Evolutionary conservation across 2,329 filamentous ascomycete genomes (phyloP), one percentile per base, ranked within the genome.

Genomic region (Neocatenulostroma microsporum): DNA sequence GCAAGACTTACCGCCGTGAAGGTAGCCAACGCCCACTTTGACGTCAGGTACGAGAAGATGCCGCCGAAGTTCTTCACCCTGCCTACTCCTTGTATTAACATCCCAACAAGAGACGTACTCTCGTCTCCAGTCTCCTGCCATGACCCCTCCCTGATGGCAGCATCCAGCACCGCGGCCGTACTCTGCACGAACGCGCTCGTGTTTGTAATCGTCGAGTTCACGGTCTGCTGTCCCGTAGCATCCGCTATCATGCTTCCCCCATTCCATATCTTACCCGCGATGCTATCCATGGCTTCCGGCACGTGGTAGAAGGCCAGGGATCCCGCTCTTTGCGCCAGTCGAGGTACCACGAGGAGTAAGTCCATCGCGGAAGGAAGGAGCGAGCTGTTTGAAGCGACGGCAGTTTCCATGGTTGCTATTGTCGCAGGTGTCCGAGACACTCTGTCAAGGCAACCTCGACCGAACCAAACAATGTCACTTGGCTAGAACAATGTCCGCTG

Each of bases 11-110:
- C n/a, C 70, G 89, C 84, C 24, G 80, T 76, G 50, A 96, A 80
- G 51, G 87, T 95, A 35, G 81, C 80, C 40, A 96, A 67, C 1
- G 89, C 88, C 91, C 91, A 96, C 61, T 83, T 83, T 61, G 85
- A 93, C 1, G 84, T 93, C 28, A 87, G 72, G 62, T 96, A 98
- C 51, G 79, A 83, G 62, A 96, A 88, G 40, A 96, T 78, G 44
- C 84, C 87, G 29, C 85, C 84, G 28, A 95, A 70, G 28, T 83
- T 86, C 55, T 80, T 57, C 28, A 58, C 31, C 40, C 44, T 53
- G 4, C 41, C 49, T 31, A 58, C 37, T 5, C 38, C 45, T 18
- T 50, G 43, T 29, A 48, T 31, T 6, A 57, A 37, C 37, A 49
- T 43, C 30, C 50, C 51, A 23, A 55, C 46, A 12, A 56, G 31